Percentiles rank a stretch among this genome's conserved stretches.
These are phyloP conservation scores for Colletotrichum cordylinicola DNA, from an alignment of 2,329 filamentous ascomycete species.

Conservation along the genomic window DNA sequence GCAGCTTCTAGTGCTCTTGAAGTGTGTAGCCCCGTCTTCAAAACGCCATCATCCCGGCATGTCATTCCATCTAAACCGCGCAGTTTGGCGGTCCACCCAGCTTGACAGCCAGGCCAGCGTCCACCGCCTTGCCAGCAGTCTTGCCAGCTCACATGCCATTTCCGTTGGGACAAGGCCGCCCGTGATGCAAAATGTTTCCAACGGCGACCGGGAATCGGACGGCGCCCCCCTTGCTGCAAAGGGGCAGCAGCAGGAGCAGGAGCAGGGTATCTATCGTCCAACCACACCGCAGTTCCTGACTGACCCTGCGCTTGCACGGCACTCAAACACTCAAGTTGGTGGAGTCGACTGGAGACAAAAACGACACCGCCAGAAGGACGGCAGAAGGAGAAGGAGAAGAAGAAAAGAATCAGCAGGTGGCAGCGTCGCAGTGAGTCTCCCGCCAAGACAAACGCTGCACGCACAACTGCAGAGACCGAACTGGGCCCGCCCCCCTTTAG, in stretches of 20 bases:
- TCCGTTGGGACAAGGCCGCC: not conserved
- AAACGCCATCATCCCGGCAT: not conserved
- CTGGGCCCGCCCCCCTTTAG: not conserved
- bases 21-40: not conserved
- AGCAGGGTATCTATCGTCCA: not conserved
- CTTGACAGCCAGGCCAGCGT: not conserved
- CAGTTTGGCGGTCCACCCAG: not conserved
- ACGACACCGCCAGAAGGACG: not conserved
- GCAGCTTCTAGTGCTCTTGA: not conserved
- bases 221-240: not conserved
- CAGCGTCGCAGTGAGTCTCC: not conserved
- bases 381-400: not conserved
- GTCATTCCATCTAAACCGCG: not conserved
- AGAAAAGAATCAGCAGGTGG: not conserved
- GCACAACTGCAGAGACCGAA: not conserved
- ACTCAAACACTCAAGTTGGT: not conserved
- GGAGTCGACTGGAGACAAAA: not conserved
- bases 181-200: not conserved
- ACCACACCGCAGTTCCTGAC: not conserved
- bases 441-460: not conserved
- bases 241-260: not conserved
- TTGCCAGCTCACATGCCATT: constrained; percentile 6
- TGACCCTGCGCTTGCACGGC: not conserved
- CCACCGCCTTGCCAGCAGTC: not conserved
- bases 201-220: not conserved